Conservation (phyloP, 2,329 filamentous ascomycete genomes). For the Chaetomium strumarium region DNA sequence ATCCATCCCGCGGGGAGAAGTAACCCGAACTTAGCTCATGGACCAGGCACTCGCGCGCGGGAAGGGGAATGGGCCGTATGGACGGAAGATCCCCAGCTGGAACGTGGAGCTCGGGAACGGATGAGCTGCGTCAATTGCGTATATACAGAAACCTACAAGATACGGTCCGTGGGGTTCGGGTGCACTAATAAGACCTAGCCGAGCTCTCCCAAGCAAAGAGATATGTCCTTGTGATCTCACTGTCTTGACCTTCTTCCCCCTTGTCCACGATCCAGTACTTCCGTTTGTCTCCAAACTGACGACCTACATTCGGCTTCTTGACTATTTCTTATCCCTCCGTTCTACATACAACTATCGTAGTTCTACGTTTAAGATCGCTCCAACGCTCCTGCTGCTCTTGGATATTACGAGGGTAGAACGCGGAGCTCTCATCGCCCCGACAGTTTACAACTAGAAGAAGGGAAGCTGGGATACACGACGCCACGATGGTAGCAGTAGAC, state of each 20-base stretch:
- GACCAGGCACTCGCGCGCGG: not conserved
- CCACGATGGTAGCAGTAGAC: slow-evolving; percentile 25
- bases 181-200: not conserved
- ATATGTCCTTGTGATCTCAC: slow-evolving; percentile 9
- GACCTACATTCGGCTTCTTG: not conserved
- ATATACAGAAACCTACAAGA: not conserved
- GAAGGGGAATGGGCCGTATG: not conserved
- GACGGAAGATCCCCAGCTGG: slow-evolving; percentile 7
- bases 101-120: not conserved
- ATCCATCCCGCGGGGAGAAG: slow-evolving; percentile 1
- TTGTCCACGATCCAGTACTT: not conserved
- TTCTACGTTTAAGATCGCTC: not conserved
- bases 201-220: not conserved
- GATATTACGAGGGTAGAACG: not conserved
- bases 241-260: slow-evolving; percentile 4
- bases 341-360: not conserved
- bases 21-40: not conserved
- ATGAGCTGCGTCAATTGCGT: not conserved
- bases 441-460: not conserved
- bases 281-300: slow-evolving; percentile 8
- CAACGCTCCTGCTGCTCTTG: too few species aligned
- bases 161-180: not conserved
- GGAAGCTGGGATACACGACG: not conserved
- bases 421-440: not conserved
- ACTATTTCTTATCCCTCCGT: not conserved